A percentile compares a stretch with the other conserved stretches of the same genome.
phyloP scores from a whole-genome alignment of 495 filamentous ascomycete species.

The Astrocystis sublimbata region DNA sequence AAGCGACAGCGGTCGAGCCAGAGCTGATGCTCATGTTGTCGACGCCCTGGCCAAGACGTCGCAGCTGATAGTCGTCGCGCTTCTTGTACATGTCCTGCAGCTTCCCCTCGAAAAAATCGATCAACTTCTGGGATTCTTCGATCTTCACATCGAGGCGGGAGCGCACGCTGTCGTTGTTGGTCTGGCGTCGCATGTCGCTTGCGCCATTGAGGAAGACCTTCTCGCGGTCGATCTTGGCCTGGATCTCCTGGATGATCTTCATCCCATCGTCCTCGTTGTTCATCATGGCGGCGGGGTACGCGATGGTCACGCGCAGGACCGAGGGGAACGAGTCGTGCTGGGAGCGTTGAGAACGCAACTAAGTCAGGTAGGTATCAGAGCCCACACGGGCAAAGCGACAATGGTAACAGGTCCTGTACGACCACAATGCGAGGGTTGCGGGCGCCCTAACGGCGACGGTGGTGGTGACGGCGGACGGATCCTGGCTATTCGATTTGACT shows the following conservation, averaged over 20 bases:
- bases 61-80: conserved; percentile 72
- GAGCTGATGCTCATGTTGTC: conserved; percentile 60
- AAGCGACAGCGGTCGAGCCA: conserved; percentile 39
- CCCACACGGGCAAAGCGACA: conserved; percentile 2
- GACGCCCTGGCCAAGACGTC: conserved; percentile 65
- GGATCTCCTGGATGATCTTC: conserved; percentile 51
- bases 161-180: conserved; percentile 85
- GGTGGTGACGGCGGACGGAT: conserved; percentile 7
- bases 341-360: background rate
- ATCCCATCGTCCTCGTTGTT: conserved; percentile 76
- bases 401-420: background rate
- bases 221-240: conserved; percentile 97
- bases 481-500: conserved; percentile 4
- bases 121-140: conserved; percentile 87
- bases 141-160: conserved; percentile 88
- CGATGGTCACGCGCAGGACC: conserved; percentile 43
- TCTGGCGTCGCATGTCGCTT: conserved; percentile 90
- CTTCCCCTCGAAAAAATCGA: conserved; percentile 89
- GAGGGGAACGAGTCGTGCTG: conserved; percentile 3
- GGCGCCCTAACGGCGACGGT: background rate
- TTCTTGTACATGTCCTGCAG: conserved; percentile 50
- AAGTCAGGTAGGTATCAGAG: conserved; percentile 4
- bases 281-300: conserved; percentile 47
- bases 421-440: background rate
- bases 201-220: conserved; percentile 93